A percentile compares a stretch with the other conserved stretches of the same genome.
Evolutionary conservation across 1,284 basidiomycete species (phyloP).

Genomic region (Rhodotorula sp.): DNA sequence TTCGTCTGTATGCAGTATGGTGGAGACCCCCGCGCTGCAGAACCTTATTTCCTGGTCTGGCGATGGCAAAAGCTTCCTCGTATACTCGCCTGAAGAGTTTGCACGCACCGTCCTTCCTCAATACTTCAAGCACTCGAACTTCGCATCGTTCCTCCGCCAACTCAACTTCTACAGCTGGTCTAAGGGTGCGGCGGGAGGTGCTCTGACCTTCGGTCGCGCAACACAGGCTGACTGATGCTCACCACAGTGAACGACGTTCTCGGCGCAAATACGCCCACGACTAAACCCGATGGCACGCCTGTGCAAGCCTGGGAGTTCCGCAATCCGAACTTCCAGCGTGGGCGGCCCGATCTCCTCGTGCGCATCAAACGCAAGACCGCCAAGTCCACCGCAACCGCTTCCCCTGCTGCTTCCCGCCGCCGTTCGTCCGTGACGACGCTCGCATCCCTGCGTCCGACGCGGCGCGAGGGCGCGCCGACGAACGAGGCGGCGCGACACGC

Average conservation of each 20-base stretch:
- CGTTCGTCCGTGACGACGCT: slow-evolving; percentile 2
- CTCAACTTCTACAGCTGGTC: slow-evolving; percentile 47
- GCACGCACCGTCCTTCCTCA: slow-evolving; percentile 52
- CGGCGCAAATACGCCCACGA: slow-evolving; percentile 27
- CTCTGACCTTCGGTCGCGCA: too few relatives aligned
- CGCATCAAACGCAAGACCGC: slow-evolving; percentile 52
- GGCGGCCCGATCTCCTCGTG: slow-evolving; percentile 51
- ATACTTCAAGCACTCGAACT: slow-evolving; percentile 56
- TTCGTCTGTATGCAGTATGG: slow-evolving; percentile 46
- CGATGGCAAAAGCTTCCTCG: slow-evolving; percentile 52
- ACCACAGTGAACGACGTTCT: slow-evolving; percentile 52
- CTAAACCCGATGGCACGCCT: slow-evolving; percentile 35
- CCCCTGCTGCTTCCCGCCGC: background rate
- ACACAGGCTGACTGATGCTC: background rate
- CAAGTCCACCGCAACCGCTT: slow-evolving; percentile 21
- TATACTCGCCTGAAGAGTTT: slow-evolving; percentile 54
- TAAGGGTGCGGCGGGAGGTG: slow-evolving; percentile 42
- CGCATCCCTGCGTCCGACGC: slow-evolving; percentile 1
- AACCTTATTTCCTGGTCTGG: slow-evolving; percentile 52
- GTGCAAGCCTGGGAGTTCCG: slow-evolving; percentile 54
- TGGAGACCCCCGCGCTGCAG: slow-evolving; percentile 51
- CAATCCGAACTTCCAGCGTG: slow-evolving; percentile 52
- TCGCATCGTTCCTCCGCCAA: slow-evolving; percentile 53
- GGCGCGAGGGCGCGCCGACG: background rate
- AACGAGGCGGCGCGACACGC: background rate